phyloP scores from a whole-genome alignment of 331 rosid genomes.

The Phaseolus coccineus region DNA sequence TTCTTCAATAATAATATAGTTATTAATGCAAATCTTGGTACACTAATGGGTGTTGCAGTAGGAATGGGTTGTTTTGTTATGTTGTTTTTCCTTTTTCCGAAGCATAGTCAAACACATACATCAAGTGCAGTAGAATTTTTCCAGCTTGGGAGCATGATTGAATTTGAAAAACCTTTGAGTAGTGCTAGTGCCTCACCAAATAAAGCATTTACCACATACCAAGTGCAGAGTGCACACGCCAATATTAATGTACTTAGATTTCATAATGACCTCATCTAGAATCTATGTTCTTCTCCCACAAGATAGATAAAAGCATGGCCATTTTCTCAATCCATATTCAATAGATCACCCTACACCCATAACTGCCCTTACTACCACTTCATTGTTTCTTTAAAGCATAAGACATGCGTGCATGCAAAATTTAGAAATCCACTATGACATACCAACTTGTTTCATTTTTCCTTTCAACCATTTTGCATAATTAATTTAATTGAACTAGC shows the following conservation, averaged over 20 bases:
- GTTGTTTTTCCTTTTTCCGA: conserved; percentile 60
- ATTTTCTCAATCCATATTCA: conserved; percentile 36
- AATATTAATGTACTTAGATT: conserved; percentile 74
- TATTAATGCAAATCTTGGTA: background rate
- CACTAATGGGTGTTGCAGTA: background rate
- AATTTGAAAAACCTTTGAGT: conserved; percentile 59
- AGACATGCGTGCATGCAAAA: conserved; percentile 39
- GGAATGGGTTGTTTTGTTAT: conserved; percentile 48
- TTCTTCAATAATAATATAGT: background rate
- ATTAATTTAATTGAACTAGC: conserved; percentile 45
- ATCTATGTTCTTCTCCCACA: conserved; percentile 76
- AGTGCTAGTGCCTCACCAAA: conserved; percentile 71
- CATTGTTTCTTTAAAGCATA: conserved; percentile 47
- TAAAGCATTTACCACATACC: conserved; percentile 76
- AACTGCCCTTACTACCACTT: conserved; percentile 34
- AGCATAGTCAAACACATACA: conserved; percentile 66
- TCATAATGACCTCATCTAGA: conserved; percentile 76
- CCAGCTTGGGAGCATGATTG: conserved; percentile 65
- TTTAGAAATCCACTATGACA: conserved; percentile 45
- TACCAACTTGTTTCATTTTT: conserved; percentile 31
- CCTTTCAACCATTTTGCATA: conserved; percentile 39
- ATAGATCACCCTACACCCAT: conserved; percentile 31
- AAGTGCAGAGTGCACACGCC: conserved; percentile 70
- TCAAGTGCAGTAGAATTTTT: conserved; percentile 67
- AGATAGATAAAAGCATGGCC: conserved; percentile 55